phyloP scores from a whole-genome alignment of 306 rosid genomes.

The Trichosanthes cucumerina region DNA sequence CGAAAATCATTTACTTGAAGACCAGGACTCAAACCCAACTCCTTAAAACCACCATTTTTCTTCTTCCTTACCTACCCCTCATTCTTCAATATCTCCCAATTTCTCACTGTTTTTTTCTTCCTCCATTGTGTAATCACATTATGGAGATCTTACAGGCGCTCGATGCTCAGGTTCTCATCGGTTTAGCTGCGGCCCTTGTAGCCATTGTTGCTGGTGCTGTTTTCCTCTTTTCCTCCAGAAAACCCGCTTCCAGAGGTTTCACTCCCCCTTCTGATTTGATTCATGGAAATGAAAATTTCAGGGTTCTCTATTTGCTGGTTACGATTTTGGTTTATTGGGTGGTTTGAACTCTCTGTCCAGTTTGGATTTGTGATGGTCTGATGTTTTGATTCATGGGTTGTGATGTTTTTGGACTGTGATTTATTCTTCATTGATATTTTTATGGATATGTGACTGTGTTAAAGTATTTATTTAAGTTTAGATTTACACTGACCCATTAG shows the following conservation, averaged over 20 bases:
- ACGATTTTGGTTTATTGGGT: neutral
- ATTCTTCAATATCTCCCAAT: neutral
- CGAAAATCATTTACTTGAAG: neutral
- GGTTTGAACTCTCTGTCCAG: neutral
- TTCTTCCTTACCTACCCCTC: neutral
- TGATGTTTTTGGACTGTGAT: neutral
- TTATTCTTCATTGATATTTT: neutral
- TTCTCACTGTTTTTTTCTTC: neutral
- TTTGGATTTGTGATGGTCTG: neutral
- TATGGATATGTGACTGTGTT: neutral
- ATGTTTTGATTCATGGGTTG: neutral
- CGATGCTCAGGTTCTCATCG: constrained; percentile 45
- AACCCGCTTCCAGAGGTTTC: constrained; percentile 42
- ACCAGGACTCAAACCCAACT: neutral
- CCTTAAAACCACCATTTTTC: neutral
- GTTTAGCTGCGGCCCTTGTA: constrained; percentile 39
- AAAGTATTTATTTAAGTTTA: no score
- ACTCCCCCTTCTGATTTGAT: neutral
- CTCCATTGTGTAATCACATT: neutral
- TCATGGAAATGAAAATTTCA: neutral
- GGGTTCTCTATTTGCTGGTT: neutral
- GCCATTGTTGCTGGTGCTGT: constrained; percentile 48
- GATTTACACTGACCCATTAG: no score
- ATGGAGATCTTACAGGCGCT: constrained; percentile 54
- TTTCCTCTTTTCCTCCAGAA: constrained; percentile 47